A percentile compares a stretch with the other conserved stretches of the same genome.
Evolutionary conservation across 192 early-diverging fungal species (phyloP).

Genomic region (Mortierella claussenii): DNA sequence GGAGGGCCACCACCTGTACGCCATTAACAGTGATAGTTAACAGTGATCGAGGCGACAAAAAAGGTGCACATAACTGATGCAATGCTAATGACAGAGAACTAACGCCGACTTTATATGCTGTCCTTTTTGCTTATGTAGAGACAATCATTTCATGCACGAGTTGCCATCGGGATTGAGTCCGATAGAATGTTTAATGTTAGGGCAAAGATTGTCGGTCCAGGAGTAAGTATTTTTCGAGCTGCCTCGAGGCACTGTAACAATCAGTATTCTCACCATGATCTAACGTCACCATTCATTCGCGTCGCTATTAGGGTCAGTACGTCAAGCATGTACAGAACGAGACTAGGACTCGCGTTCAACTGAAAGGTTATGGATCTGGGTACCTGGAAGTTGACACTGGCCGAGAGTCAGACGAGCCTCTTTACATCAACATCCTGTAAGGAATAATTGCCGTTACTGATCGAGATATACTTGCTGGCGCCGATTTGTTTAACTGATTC

Average conservation of each 20-base stretch:
- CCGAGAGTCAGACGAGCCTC: slow-evolving; percentile 76
- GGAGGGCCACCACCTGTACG: slow-evolving; percentile 44
- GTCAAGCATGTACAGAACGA: slow-evolving; percentile 90
- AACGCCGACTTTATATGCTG: not conserved
- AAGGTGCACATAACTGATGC: no score
- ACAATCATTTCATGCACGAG: slow-evolving; percentile 70
- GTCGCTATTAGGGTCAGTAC: slow-evolving; percentile 60
- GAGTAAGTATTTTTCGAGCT: slow-evolving; percentile 46
- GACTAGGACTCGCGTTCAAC: slow-evolving; percentile 80
- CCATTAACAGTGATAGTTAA: no score
- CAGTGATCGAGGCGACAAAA: no score
- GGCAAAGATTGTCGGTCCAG: slow-evolving; percentile 89
- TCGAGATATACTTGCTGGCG: not conserved
- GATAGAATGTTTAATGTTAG: slow-evolving; percentile 83
- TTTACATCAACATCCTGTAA: slow-evolving; percentile 86
- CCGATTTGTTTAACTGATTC: not conserved
- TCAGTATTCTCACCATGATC: not conserved
- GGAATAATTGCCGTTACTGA: slow-evolving; percentile 26
- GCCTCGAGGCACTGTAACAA: not conserved
- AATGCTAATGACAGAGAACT: not conserved
- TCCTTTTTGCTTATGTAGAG: slow-evolving; percentile 32
- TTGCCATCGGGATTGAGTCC: slow-evolving; percentile 79
- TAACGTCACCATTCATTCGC: not conserved
- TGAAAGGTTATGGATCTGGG: slow-evolving; percentile 88
- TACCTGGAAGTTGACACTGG: slow-evolving; percentile 73